A percentile compares a stretch with the other conserved stretches of the same genome.
Conservation (phyloP, 2,329 filamentous ascomycete genomes). For the Orbilia brochopaga region DNA sequence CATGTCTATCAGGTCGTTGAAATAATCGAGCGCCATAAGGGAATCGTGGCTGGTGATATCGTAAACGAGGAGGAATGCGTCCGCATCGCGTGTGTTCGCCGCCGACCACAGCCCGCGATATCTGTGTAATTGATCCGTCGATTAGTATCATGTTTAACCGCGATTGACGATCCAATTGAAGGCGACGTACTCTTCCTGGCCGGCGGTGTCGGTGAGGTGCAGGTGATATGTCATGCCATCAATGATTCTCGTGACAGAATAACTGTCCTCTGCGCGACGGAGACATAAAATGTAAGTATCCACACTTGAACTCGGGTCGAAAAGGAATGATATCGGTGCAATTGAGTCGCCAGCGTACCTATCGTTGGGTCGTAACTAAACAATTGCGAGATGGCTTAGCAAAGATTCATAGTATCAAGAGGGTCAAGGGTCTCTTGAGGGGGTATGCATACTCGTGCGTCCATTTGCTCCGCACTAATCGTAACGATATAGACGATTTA, state of each 20-base stretch:
- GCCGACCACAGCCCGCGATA: slow-evolving; percentile 86
- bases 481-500: slow-evolving; percentile 83
- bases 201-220: slow-evolving; percentile 70
- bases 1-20: slow-evolving; percentile 83
- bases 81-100: slow-evolving; percentile 73
- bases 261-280: slow-evolving; percentile 73
- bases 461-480: slow-evolving; percentile 81
- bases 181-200: slow-evolving; percentile 72
- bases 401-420: background rate
- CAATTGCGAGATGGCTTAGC: background rate
- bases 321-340: background rate
- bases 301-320: background rate
- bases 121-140: slow-evolving; percentile 33
- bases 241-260: slow-evolving; percentile 79
- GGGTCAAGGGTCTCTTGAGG: slow-evolving; percentile 56
- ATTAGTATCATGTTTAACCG: slow-evolving; percentile 21
- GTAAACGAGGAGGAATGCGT: slow-evolving; percentile 86
- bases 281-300: slow-evolving; percentile 17
- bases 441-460: slow-evolving; percentile 82
- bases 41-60: slow-evolving; percentile 76
- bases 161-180: background rate
- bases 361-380: slow-evolving; percentile 44
- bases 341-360: slow-evolving; percentile 23
- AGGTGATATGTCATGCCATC: slow-evolving; percentile 80
- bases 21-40: slow-evolving; percentile 75